Evolutionary conservation across 305 asterid species (phyloP).

Genomic region (Lippia alba): DNA sequence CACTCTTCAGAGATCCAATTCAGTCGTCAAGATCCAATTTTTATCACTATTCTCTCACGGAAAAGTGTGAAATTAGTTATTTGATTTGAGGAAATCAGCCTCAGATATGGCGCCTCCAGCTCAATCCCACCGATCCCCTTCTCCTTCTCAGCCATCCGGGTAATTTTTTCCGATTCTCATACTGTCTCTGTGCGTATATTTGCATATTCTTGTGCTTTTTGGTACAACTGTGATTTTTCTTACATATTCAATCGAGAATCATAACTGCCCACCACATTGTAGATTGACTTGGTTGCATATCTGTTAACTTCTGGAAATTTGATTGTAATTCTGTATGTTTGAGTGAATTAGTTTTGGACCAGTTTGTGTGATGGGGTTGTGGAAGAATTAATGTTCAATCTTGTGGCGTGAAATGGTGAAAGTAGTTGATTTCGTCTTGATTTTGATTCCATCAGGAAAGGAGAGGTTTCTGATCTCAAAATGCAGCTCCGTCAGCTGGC

Average conservation of each 20-base stretch:
- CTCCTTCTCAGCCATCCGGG: constrained; percentile 99
- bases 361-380: constrained; percentile 13
- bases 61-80: constrained; percentile 21
- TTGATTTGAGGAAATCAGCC: constrained; percentile 38
- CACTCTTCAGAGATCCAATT: constrained; percentile 13
- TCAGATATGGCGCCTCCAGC: constrained; percentile 87
- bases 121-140: constrained; percentile 81
- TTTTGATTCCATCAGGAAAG: constrained; percentile 66
- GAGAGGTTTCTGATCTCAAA: constrained; percentile 95
- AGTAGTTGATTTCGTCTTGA: constrained; percentile 9
- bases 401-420: constrained; percentile 12
- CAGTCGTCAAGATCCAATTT: constrained; percentile 33
- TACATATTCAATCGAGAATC: neutral
- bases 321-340: constrained; percentile 5
- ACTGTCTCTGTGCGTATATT: neutral
- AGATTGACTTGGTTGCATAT: constrained; percentile 7
- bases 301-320: constrained; percentile 4
- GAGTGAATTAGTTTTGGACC: neutral
- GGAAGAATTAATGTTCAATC: neutral
- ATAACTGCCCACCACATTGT: neutral
- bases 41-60: neutral
- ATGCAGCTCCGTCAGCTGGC: constrained; percentile 96
- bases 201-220: neutral
- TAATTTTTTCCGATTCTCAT: constrained; percentile 30
- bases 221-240: neutral